Conservation (phyloP, 140 eudicot genomes). For the Anethum foeniculum region DNA sequence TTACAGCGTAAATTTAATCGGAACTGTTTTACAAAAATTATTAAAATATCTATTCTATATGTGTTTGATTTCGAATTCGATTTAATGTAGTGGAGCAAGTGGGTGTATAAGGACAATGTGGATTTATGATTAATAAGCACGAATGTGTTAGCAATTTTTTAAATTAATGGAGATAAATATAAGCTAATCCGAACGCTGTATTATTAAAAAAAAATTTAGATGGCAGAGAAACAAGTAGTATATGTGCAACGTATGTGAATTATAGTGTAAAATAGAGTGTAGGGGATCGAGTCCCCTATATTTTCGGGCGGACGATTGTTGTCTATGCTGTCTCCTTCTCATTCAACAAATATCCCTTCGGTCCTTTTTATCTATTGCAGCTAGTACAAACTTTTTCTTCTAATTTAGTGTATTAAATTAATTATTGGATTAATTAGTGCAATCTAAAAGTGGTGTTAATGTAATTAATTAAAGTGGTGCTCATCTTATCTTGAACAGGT, state of each 20-base stretch:
- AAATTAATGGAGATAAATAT: too few species aligned
- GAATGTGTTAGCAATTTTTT: too few species aligned
- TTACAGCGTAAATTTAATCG: too few species aligned
- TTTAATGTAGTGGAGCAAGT: too few species aligned
- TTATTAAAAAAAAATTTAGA: too few species aligned
- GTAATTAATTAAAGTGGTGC: neutral
- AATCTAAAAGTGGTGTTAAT: neutral
- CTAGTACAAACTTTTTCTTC: neutral
- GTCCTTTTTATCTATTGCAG: constrained; percentile 19
- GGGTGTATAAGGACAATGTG: too few species aligned
- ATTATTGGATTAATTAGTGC: neutral
- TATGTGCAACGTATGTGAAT: neutral
- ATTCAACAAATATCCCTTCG: constrained; percentile 45
- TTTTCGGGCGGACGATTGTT: constrained; percentile 94
- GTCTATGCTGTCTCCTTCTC: constrained; percentile 74
- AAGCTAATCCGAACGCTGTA: too few species aligned
- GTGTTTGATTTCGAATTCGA: too few species aligned
- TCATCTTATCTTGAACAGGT: neutral
- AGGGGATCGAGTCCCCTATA: constrained; percentile 46
- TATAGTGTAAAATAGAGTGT: neutral
- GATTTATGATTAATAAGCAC: too few species aligned
- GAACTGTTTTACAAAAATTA: too few species aligned
- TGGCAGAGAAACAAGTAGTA: neutral
- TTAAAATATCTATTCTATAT: too few species aligned
- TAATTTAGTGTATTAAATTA: neutral